Conservation (phyloP, 2,329 filamentous ascomycete genomes). For the Neonectria hederae region DNA sequence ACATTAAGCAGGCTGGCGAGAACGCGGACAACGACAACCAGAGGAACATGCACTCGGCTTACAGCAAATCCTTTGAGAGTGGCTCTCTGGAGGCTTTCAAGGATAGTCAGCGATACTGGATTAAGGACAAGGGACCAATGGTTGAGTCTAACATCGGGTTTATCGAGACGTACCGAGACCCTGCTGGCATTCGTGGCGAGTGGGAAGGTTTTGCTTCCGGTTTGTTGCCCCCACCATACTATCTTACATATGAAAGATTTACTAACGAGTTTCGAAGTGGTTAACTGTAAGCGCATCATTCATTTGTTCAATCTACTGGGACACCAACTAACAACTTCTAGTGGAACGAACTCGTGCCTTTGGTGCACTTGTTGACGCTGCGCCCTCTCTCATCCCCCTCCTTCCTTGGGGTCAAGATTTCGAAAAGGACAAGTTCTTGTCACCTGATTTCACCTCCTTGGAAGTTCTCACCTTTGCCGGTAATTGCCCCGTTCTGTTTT, state of each 20-base stretch:
- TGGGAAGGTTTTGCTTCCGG: constrained; percentile 85
- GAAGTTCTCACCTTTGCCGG: constrained; percentile 84
- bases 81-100: constrained; percentile 83
- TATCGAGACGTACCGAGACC: constrained; percentile 86
- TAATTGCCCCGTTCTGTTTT: constrained; percentile 15
- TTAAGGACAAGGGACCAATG: constrained; percentile 81
- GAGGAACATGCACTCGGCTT: constrained; percentile 76
- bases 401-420: constrained; percentile 90
- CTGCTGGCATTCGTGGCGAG: constrained; percentile 81
- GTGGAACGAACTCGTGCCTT: constrained; percentile 90
- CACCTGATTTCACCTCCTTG: constrained; percentile 93
- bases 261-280: constrained; percentile 54
- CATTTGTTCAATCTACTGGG: neutral
- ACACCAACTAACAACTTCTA: constrained; percentile 29
- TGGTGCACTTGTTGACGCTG: constrained; percentile 81
- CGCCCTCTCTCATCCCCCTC: constrained; percentile 85
- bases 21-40: constrained; percentile 79
- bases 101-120: constrained; percentile 83
- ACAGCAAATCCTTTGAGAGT: constrained; percentile 77
- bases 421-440: constrained; percentile 95
- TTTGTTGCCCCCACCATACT: constrained; percentile 31
- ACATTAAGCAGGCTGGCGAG: constrained; percentile 73
- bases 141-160: constrained; percentile 86
- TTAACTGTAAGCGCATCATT: constrained; percentile 67
- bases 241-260: neutral